Evolutionary conservation across 2,329 filamentous ascomycete genomes (phyloP).

Genomic region (Penicillium sp.): DNA sequence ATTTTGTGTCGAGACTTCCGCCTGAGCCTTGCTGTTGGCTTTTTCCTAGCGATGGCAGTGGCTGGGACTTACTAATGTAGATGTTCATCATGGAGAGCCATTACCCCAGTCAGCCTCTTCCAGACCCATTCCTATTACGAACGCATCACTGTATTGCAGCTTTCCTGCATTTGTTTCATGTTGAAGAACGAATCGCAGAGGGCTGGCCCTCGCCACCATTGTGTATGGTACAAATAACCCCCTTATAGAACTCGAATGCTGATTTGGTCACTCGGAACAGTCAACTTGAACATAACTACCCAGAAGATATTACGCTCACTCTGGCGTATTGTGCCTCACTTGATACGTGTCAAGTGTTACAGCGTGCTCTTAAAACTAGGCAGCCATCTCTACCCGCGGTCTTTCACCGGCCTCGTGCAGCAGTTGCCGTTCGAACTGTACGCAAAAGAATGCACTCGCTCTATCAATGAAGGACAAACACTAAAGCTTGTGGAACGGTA

Average conservation of each 20-base stretch:
- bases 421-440: conserved; percentile 7
- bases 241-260: neutral
- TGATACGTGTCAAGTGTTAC: conserved; percentile 1
- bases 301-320: conserved; percentile 1
- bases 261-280: neutral
- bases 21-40: conserved; percentile 3
- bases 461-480: conserved; percentile 2
- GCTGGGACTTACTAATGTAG: neutral
- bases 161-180: conserved; percentile 14
- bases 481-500: conserved; percentile 6
- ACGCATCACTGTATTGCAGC: conserved; percentile 9
- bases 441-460: conserved; percentile 1
- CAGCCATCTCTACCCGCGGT: neutral
- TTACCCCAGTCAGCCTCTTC: neutral
- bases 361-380: conserved; percentile 1
- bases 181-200: conserved; percentile 8
- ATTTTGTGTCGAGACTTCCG: neutral
- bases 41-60: conserved; percentile 2
- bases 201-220: conserved; percentile 8
- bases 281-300: neutral
- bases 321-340: neutral
- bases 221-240: neutral
- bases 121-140: conserved; percentile 9
- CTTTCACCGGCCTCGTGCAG: neutral
- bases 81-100: conserved; percentile 1